Base-by-base conservation (phyloP, 208 protist genomes). In the Leishmania mexicana region DNA sequence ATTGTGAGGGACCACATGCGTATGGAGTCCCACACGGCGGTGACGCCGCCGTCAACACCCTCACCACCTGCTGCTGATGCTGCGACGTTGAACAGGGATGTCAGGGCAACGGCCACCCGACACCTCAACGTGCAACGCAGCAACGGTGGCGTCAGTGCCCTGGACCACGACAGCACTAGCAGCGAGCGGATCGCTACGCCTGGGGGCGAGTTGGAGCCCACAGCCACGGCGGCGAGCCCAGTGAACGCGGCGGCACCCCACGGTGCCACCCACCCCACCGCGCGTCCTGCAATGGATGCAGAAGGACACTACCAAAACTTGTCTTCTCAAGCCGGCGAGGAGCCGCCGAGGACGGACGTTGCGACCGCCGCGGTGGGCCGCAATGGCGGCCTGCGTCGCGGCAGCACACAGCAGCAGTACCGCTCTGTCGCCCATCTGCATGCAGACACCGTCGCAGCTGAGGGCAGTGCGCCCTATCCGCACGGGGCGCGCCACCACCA, bases 271-370 rank as follows among this genome's bases (percentile, higher is more conserved):
- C 81, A 84, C 79, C 90, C 86, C 1, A 88, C 84, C 21, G 38
- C 80, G 72, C 72, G 57, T 5, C 76, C 88, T 2, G 86, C 75
- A 10, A 67, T 71, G 0, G 79, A 81, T 0, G 88, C 85, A 0
- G 91, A 85, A 49, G 58, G 86, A 77, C 31, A 80, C 64, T 89
- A 89, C 84, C 90, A 92, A 68, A 70, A 78, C 17, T 78, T 91
- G 0, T 91, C 90, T 68, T 94, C 88, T 60, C 49, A 87, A 35
- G 78, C 79, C 8, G 64, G 54, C 42, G 67, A 79, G 42, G 72
- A 81, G 2, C 21, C 53, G 3, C 8, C 74, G 19, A 28, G 10
- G 17, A 15, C 21, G 1, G 57, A 35, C 21, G 49, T 11, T 28
- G 19, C 49, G 24, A 51, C 21, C 45, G 2, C 47, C 47, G 70